Percentiles rank a stretch among this genome's conserved stretches.
Evolutionary conservation across 768 basidiomycete species (phyloP).

Genomic region (Rubroboletus satanas): DNA sequence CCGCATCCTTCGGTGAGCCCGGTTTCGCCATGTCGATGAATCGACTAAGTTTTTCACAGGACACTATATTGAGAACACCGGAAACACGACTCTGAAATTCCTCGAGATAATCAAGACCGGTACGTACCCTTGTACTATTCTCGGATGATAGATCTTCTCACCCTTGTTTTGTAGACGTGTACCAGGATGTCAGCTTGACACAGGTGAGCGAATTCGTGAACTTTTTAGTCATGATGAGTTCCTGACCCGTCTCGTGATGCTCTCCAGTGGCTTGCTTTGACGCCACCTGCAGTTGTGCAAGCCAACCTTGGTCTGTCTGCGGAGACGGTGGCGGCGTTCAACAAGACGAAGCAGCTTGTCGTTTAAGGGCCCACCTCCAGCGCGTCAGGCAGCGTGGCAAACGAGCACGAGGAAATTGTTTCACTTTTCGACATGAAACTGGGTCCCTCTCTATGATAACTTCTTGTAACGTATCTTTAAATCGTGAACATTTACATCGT

Average conservation of each 20-base stretch:
- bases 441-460: too few relatives aligned
- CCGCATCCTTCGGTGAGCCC: constrained; percentile 11
- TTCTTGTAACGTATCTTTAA: background rate
- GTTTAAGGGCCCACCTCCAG: constrained; percentile 27
- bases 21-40: background rate
- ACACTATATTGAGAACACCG: constrained; percentile 54
- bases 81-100: constrained; percentile 46
- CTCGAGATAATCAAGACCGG: constrained; percentile 48
- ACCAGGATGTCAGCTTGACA: constrained; percentile 39
- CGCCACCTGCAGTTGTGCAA: constrained; percentile 44
- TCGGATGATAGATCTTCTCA: background rate
- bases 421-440: background rate
- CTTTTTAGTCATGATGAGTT: background rate
- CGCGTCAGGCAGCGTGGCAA: background rate
- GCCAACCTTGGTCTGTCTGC: constrained; percentile 41
- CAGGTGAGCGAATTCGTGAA: constrained; percentile 34
- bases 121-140: constrained; percentile 6
- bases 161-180: constrained; percentile 12
- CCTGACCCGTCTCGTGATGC: background rate
- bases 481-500: too few relatives aligned
- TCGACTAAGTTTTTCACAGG: constrained; percentile 23
- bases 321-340: constrained; percentile 33
- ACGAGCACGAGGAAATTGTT: background rate
- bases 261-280: constrained; percentile 42
- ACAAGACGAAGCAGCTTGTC: constrained; percentile 38